phyloP scores from a whole-genome alignment of 202 grass and related monocot genomes.

The Brachypodium distachyon region DNA sequence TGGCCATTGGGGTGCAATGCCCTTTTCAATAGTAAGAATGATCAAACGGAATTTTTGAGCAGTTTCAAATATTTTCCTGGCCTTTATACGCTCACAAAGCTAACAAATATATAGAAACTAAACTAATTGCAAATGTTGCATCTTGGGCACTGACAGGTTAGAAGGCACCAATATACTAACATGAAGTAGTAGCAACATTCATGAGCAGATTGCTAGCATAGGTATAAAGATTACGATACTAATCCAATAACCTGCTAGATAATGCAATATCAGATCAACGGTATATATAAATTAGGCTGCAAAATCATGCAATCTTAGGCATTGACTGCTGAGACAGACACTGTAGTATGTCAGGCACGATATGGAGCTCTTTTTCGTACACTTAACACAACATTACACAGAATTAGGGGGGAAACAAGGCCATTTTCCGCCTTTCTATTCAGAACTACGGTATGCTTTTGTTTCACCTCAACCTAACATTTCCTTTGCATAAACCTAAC shows the following conservation, averaged over 20 bases:
- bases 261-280: no score
- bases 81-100: neutral
- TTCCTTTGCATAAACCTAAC: constrained; percentile 1
- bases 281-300: neutral
- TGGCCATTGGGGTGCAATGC: no score
- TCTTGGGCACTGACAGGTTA: neutral
- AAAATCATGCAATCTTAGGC: neutral
- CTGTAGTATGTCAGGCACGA: neutral
- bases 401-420: no score
- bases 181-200: no score
- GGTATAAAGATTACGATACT: neutral
- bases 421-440: neutral
- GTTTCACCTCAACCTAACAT: neutral
- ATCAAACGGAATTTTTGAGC: no score
- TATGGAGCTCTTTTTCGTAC: neutral
- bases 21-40: neutral
- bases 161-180: no score
- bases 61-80: neutral
- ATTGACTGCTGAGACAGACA: neutral
- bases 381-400: neutral
- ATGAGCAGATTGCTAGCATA: no score
- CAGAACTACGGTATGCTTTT: no score
- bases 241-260: no score
- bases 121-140: neutral
- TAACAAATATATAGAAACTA: neutral